Conservation (phyloP, 83 land plant genomes). For the Thuja plicata region DNA sequence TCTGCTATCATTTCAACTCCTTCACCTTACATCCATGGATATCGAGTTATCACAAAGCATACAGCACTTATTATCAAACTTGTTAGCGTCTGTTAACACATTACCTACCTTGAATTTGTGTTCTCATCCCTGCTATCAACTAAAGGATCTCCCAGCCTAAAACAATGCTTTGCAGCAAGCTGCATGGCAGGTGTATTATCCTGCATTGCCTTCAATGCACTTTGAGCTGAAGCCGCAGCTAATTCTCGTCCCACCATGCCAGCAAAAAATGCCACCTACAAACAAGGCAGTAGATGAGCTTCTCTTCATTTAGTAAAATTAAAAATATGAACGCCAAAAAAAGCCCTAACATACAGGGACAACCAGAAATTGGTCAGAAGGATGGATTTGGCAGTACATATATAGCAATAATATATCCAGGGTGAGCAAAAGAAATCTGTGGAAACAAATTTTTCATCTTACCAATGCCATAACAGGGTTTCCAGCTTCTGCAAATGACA, state of each 20-base stretch:
- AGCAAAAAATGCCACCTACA: constrained; percentile 83
- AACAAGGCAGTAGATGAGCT: constrained; percentile 15
- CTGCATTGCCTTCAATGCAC: constrained; percentile 63
- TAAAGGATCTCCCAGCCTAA: constrained; percentile 67
- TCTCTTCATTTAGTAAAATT: constrained; percentile 10
- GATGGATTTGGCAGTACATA: not conserved
- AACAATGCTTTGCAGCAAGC: constrained; percentile 68
- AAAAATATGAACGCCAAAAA: not conserved
- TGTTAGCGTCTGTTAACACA: not conserved
- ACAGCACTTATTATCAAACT: not conserved
- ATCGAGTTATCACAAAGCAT: constrained; percentile 3
- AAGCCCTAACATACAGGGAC: not conserved
- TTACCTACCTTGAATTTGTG: constrained; percentile 33
- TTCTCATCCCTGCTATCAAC: constrained; percentile 23
- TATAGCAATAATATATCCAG: not conserved
- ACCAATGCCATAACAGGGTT: constrained; percentile 99
- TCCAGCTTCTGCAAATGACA: constrained; percentile 82
- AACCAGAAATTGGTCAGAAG: not conserved
- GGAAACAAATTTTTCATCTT: constrained; percentile 16
- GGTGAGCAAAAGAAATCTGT: constrained; percentile 1
- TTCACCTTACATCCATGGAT: constrained; percentile 15
- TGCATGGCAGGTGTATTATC: constrained; percentile 52
- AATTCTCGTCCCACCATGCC: constrained; percentile 65
- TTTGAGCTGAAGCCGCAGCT: constrained; percentile 59
- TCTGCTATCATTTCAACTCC: constrained; percentile 24